A percentile compares a stretch with the other conserved stretches of the same genome.
Conservation (phyloP, 1,284 basidiomycete genomes). For the Malassezia dermatis region DNA sequence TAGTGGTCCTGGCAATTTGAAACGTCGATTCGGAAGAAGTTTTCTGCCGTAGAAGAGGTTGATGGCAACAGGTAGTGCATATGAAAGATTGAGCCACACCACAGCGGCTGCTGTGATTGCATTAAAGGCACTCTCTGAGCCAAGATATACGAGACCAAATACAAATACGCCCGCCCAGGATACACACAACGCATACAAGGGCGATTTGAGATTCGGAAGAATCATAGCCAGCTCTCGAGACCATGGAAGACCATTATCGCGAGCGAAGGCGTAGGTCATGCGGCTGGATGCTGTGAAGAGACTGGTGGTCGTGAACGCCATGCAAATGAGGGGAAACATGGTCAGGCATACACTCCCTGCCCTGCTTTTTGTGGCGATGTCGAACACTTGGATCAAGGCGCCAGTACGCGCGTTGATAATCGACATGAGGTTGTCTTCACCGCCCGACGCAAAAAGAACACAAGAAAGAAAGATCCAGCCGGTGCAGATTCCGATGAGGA, state of each 20-base stretch:
- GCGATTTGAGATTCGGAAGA: conserved; percentile 47
- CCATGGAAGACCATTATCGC: conserved; percentile 60
- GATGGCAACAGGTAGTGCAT: conserved; percentile 49
- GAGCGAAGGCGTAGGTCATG: conserved; percentile 61
- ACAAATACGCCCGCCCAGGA: conserved; percentile 51
- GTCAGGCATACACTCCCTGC: conserved; percentile 57
- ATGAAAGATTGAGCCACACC: conserved; percentile 51
- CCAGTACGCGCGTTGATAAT: conserved; percentile 56
- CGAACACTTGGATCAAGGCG: conserved; percentile 60
- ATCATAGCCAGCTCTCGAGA: conserved; percentile 54
- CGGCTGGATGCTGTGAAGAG: conserved; percentile 55
- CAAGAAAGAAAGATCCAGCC: conserved; percentile 60
- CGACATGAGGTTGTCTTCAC: conserved; percentile 54
- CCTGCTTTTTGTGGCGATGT: conserved; percentile 56
- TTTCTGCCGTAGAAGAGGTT: conserved; percentile 11
- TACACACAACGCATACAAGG: conserved; percentile 54
- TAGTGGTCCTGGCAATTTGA: neutral
- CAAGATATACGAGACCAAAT: conserved; percentile 51
- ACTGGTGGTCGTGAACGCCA: conserved; percentile 44
- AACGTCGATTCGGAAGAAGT: neutral
- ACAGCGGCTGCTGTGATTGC: conserved; percentile 51
- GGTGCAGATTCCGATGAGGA: conserved; percentile 57
- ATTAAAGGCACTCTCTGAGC: conserved; percentile 53
- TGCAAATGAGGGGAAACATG: conserved; percentile 49
- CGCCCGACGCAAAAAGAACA: conserved; percentile 56